Base-by-base conservation (phyloP, 2,329 filamentous ascomycete genomes). In the Colletotrichum eremochloae region DNA sequence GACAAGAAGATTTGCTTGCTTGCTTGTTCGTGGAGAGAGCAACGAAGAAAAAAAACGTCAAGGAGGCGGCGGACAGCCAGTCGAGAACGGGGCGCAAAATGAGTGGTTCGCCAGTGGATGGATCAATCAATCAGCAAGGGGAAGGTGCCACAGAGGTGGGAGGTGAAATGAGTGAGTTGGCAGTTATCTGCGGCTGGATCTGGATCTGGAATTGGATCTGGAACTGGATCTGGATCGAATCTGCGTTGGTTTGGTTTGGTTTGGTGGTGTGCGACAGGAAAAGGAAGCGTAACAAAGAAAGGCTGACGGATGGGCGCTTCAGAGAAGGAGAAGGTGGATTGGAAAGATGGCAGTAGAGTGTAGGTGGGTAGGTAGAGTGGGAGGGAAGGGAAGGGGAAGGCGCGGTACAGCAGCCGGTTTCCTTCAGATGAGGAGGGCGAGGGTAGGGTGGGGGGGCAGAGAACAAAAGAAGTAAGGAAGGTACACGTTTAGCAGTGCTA, bases 271-370 rank as follows among this genome's bases (percentile, higher is more conserved):
- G 63, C 40, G 64, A 68, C 52, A 1, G 64, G 36, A 40, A 24
- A 62, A 63, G 42, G 44, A 68, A 68, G 46, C 18, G 46, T 44
- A 58, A 57, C 52, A 71, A 71, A 70, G 67, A 57, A 46, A 66
- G 62, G 31, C 48, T 24, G 50, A 53, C 18, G 48, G 40, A 15
- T n/a, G 44, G 63, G 14, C 46, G n/a, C 44, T 12, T 31, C 46
- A 11, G 48, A 31, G 24, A 63, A 53, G 52, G 31, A 56, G 38
- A 46, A 40, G 38, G 62, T 64, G 15, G 42, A 33, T n/a, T 55
- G 50, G 60, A 64, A 15, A 38, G 62, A 46, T 36, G 50, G 62
- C 1, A 24, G 24, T 24, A 24, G 24, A 24, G 24, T 24, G 24
- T 24, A 24, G 24, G 24, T 24, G 1, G 24, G 24, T 24, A 24